Evolutionary conservation across 2,329 filamentous ascomycete species (phyloP).

Genomic region (Neofusicoccum umdonicola): DNA sequence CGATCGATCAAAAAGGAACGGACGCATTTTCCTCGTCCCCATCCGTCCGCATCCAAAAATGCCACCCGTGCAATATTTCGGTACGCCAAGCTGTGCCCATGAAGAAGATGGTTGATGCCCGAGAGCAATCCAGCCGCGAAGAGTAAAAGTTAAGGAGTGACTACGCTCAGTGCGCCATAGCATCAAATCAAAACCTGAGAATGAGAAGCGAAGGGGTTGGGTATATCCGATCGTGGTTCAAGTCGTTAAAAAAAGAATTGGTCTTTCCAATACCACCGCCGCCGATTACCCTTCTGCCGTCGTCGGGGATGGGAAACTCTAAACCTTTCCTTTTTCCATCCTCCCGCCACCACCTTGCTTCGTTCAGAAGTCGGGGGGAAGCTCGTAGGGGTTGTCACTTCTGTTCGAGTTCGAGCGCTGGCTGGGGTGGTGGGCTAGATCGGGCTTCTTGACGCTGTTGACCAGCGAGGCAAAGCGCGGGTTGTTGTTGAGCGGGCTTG

Average conservation of each 20-base stretch:
- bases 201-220: background rate
- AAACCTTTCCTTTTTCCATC: background rate
- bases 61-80: background rate
- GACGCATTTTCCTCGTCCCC: background rate
- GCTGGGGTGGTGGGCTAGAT: slow-evolving; percentile 56
- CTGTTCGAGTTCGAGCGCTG: background rate
- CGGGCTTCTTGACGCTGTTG: slow-evolving; percentile 40
- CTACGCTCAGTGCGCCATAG: no score
- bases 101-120: background rate
- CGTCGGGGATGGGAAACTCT: background rate
- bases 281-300: background rate
- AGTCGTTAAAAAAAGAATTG: background rate
- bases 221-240: slow-evolving; percentile 5
- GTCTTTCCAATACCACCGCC: background rate
- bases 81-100: background rate
- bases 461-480: slow-evolving; percentile 54
- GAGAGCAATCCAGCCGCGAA: no score
- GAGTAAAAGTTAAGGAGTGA: no score
- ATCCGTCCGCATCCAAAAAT: background rate
- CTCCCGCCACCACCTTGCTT: background rate
- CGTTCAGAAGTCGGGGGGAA: slow-evolving; percentile 6
- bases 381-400: slow-evolving; percentile 15
- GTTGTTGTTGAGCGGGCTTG: slow-evolving; percentile 45
- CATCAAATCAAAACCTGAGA: background rate
- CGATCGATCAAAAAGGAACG: background rate